Conservation (phyloP, 768 basidiomycete genomes). For the Coprinopsis marcescibilis region DNA sequence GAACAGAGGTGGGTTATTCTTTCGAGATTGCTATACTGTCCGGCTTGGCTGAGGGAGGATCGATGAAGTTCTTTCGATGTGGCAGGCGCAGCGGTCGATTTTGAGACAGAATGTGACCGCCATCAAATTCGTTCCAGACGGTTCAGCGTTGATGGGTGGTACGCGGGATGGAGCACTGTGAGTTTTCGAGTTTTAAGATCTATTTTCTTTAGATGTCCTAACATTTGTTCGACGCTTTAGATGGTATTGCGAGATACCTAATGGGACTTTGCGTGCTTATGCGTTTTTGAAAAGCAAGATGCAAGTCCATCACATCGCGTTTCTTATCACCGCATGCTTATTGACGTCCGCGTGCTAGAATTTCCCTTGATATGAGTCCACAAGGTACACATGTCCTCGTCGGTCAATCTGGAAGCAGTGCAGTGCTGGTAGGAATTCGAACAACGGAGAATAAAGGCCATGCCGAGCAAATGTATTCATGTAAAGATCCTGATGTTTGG, state of each 20-base stretch:
- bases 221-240: constrained; percentile 24
- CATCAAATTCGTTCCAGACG: constrained; percentile 58
- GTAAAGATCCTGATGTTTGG: constrained; percentile 26
- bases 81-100: constrained; percentile 62
- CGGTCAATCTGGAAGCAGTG: constrained; percentile 42
- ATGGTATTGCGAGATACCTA: constrained; percentile 66
- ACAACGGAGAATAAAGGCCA: constrained; percentile 45
- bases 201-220: background rate
- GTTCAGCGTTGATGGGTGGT: constrained; percentile 59
- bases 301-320: constrained; percentile 30
- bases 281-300: constrained; percentile 54
- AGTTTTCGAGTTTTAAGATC: constrained; percentile 14
- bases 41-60: background rate
- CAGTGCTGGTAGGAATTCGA: constrained; percentile 46
- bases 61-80: constrained; percentile 38
- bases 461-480: constrained; percentile 48
- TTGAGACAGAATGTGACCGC: constrained; percentile 58
- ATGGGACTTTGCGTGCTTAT: constrained; percentile 57
- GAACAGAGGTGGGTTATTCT: constrained; percentile 41
- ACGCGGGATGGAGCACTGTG: constrained; percentile 68
- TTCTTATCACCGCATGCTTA: background rate
- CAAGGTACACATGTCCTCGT: constrained; percentile 47
- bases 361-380: constrained; percentile 47
- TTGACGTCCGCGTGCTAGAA: constrained; percentile 20
- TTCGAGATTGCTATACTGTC: background rate